Evolutionary conservation across 805 yeast species (phyloP), one percentile per base, ranked within the genome.

Genomic region (Suhomyces vadensis): DNA sequence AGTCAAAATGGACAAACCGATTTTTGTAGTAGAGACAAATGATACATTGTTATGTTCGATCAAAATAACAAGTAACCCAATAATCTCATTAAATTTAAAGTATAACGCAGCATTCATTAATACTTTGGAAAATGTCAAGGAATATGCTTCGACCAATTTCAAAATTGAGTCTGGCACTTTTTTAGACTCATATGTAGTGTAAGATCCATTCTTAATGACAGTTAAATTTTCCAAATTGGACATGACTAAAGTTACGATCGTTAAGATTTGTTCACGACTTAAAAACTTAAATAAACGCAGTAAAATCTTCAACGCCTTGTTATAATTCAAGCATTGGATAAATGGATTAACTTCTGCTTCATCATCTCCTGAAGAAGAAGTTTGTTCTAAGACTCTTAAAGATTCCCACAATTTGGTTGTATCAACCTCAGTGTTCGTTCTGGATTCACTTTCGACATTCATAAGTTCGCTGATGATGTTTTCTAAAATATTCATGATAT

Each of bases 201-300:
- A 88, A 2, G 92, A 85, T 26, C 96, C 92, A 47, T 83, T 75
- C 52, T 83, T 74, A 43, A 91, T 78, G 37, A 91, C 88, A 58
- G 84, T 82, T 54, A 91, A 75, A 53, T 86, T 81, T 48, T 87
- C 89, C 56, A 92, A 72, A 60, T 89, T 85, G 35, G 86, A 83
- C 73, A 89, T 85, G 29, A 92, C 73, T 42, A 87, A 78, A 39
- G 91, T 87, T 43, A 88, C 78, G 44, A 88, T 73, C 26, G 91
- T 83, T 49, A 87, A 73, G 52, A 87, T 81, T 60, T 88, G 92
- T 53, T 85, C 88, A 53, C 84, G 76, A 31, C 79, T 71, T 57
- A 92, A 74, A 63, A 90, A 87, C 58, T 88, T 86, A 73, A 89
- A 89, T 47, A 88, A 77, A 67, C 99, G 82, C 41, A 94, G 90